These are phyloP conservation scores for Verticillium zaregamsianum DNA, from an alignment of 2,329 filamentous ascomycete species.

Conservation along the genomic window DNA sequence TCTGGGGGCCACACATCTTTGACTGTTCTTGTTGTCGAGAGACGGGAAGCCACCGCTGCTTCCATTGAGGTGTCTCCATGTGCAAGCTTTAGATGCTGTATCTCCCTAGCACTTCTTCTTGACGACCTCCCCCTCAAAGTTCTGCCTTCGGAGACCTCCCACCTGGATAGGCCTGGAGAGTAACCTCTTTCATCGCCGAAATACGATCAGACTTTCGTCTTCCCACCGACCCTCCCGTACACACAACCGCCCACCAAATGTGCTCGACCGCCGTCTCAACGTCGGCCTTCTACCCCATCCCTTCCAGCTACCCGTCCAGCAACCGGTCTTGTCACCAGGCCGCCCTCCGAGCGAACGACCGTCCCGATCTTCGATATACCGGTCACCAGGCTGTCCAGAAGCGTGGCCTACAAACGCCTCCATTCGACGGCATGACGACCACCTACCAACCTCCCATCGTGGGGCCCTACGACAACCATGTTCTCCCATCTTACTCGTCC, in stretches of 20 bases:
- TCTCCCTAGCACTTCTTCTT: neutral
- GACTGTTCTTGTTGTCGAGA: neutral
- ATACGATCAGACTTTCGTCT: neutral
- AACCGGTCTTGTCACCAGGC: constrained; percentile 5
- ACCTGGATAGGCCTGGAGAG: neutral
- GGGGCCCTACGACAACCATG: constrained; percentile 42
- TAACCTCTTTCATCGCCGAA: neutral
- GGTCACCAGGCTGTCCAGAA: constrained; percentile 19
- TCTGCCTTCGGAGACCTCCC: neutral
- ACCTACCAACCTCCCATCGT: constrained; percentile 44
- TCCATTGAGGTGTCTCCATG: neutral
- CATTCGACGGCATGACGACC: constrained; percentile 48
- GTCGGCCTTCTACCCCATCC: constrained; percentile 11
- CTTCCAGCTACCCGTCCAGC: constrained; percentile 11
- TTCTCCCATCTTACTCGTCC: constrained; percentile 34
- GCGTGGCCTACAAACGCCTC: constrained; percentile 46
- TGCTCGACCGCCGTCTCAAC: constrained; percentile 14
- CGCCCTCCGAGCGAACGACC: constrained; percentile 3
- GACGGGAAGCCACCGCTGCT: neutral
- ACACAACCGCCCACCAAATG: constrained; percentile 14
- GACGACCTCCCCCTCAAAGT: neutral
- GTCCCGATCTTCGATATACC: constrained; percentile 5
- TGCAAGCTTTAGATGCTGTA: neutral
- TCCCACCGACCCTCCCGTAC: constrained; percentile 1
- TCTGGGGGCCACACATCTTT: neutral